Conservation (phyloP, 495 filamentous ascomycete species). For the Neurospora intermedia region DNA sequence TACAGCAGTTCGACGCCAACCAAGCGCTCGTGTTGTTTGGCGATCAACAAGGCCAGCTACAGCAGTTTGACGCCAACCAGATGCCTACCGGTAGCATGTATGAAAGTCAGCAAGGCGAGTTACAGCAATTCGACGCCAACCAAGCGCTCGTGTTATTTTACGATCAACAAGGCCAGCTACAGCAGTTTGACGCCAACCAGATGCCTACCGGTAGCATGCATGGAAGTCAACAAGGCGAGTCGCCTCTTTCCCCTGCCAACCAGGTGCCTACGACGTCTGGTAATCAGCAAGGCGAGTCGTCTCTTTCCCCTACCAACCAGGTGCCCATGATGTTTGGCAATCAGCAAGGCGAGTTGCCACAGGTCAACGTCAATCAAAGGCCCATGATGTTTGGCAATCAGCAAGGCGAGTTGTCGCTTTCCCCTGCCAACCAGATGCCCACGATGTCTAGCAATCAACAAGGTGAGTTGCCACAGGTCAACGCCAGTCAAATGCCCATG, state of each 20-base stretch:
- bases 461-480: too few relatives aligned
- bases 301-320: fast-evolving
- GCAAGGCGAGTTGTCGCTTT: neutral
- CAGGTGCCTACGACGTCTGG: neutral
- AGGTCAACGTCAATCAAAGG: neutral
- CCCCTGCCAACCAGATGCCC: neutral
- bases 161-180: neutral
- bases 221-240: neutral
- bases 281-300: neutral
- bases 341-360: neutral
- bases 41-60: neutral
- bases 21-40: too few relatives aligned
- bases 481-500: neutral
- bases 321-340: neutral
- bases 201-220: too few relatives aligned
- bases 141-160: too few relatives aligned
- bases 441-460: neutral
- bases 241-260: too few relatives aligned
- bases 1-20: neutral
- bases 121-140: neutral
- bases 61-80: neutral
- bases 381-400: neutral
- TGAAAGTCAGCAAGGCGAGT: neutral
- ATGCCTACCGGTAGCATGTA: neutral
- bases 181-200: too few relatives aligned